These are phyloP conservation scores for Boletellus ananas DNA, from an alignment of 768 basidiomycete genomes.

Conservation along the genomic window DNA sequence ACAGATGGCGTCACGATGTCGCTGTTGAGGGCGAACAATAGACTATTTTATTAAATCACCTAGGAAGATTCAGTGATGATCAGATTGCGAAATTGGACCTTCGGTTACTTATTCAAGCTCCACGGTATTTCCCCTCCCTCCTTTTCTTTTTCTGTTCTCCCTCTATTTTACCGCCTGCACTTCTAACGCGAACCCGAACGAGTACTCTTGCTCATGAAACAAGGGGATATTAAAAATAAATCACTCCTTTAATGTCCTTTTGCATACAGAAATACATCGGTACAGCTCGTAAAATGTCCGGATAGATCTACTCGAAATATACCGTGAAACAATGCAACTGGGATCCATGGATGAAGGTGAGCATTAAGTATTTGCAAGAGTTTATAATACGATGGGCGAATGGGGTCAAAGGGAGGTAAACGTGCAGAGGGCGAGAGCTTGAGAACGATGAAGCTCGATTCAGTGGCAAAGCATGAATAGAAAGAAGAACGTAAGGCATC, in stretches of 20 bases:
- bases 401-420: neutral
- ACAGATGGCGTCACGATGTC: constrained; percentile 79
- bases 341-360: constrained; percentile 28
- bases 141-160: neutral
- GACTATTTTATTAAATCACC: constrained; percentile 6
- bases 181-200: neutral
- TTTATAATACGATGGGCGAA: constrained; percentile 26
- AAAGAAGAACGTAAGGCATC: constrained; percentile 4
- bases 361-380: constrained; percentile 24
- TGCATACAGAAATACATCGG: constrained; percentile 35
- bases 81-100: neutral
- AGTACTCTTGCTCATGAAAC: neutral
- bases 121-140: neutral
- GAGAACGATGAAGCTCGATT: constrained; percentile 13
- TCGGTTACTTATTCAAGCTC: constrained; percentile 6
- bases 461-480: constrained; percentile 13
- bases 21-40: constrained; percentile 59
- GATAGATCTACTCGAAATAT: constrained; percentile 36
- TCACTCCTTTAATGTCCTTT: constrained; percentile 35
- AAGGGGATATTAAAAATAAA: constrained; percentile 28
- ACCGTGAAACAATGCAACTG: constrained; percentile 33
- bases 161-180: neutral
- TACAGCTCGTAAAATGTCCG: constrained; percentile 31
- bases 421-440: neutral
- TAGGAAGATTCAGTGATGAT: constrained; percentile 6